Conservation (phyloP, 2,329 filamentous ascomycete genomes). For the Colletotrichum tamarilloi region DNA sequence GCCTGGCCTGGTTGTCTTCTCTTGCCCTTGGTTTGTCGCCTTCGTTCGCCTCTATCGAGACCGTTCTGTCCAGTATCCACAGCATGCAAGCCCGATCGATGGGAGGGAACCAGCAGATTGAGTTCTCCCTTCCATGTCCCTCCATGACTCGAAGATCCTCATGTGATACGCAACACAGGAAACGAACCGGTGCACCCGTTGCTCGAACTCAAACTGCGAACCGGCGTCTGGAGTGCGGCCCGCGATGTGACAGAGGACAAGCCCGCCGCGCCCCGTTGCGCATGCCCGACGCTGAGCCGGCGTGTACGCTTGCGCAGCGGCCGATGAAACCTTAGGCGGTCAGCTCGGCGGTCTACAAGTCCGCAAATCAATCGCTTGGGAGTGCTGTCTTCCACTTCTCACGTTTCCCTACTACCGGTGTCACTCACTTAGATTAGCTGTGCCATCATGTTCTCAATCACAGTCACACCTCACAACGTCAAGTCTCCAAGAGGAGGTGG, state of each 20-base stretch:
- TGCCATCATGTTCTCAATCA: background rate
- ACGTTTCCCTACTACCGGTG: background rate
- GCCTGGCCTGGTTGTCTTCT: background rate
- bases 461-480: background rate
- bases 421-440: background rate
- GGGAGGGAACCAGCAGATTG: background rate
- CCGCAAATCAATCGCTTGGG: too few relatives aligned
- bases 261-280: background rate
- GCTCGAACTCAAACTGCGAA: background rate
- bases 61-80: background rate
- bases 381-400: background rate
- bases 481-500: too few relatives aligned
- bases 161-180: background rate
- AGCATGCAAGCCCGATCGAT: background rate
- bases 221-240: background rate
- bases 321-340: constrained; percentile 1
- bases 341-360: background rate
- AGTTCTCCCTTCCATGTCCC: background rate
- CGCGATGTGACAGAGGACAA: background rate
- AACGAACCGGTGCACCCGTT: background rate
- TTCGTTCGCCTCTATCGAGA: background rate
- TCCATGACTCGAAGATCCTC: constrained; percentile 14
- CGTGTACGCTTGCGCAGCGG: background rate
- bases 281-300: background rate
- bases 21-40: background rate